Base-by-base conservation (phyloP, 1,284 basidiomycete genomes). In the Phellopilus nigrolimitatus region DNA sequence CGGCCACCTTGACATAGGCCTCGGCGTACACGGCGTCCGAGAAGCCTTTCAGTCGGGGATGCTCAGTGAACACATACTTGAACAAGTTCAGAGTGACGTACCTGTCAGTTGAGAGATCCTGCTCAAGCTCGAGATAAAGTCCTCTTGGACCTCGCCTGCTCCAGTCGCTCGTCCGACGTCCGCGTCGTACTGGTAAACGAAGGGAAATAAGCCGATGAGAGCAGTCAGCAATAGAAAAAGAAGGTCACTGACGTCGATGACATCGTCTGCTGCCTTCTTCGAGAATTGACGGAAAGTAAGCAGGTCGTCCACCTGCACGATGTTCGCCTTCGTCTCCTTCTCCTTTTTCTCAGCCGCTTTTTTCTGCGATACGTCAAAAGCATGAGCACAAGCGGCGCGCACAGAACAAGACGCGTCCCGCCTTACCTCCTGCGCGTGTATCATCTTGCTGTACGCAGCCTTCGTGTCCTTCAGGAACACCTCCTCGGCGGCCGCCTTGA, bases 1-100 rank as follows among this genome's bases (percentile, higher is more conserved):
- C 94, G 61, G 98, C 92, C 65, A 99, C 93, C 67, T 95, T 97
- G 61, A 99, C 95, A 61, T 95, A 95, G 1, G 95, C 95, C 67
- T 99, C 97, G 4, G 95, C 95, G 62, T 99, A 99, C 54, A 99
- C 93, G 1, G 95, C 92, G 65, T 99, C 97, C 21, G 95, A 98
- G 76, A 99, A 99, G 27, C 95, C 93, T 88, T 57, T 7, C 40
- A 42, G 13, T 27, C 13, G 36, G 33, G 37, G 24, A 41, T 41
- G 39, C 46, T 47, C 15, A 24, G 54, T 33, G 44, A 3, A 58
- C n/a, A n/a, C n/a, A n/a, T n/a, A n/a, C n/a, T n/a, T n/a, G n/a
- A n/a, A n/a, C n/a, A n/a, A n/a, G n/a, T n/a, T 19, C 28, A 9
- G 4, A 10, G n/a, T 7, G 13, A 62, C 69, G 48, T 57, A 83